A percentile compares a stretch with the other conserved stretches of the same genome.
These are phyloP conservation scores for Picea glauca DNA, from an alignment of 75 land plant species.

Conservation along the genomic window DNA sequence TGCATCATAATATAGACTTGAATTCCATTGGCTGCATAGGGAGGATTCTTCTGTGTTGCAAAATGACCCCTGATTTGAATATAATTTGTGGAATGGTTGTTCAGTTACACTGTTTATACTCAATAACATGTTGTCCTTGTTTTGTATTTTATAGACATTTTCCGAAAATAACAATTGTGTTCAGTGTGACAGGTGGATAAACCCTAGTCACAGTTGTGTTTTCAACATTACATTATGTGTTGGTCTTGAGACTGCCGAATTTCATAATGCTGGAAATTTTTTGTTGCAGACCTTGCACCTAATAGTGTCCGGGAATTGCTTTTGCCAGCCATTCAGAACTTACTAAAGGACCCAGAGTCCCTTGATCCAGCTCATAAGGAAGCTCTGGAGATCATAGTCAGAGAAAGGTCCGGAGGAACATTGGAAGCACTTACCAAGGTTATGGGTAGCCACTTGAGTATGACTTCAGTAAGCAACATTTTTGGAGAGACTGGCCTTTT, in stretches of 20 bases:
- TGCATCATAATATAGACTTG: no score
- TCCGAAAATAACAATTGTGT: not conserved
- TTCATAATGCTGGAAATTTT: not conserved
- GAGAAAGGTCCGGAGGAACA: conserved; percentile 81
- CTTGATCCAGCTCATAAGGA: conserved; percentile 97
- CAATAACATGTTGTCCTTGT: not conserved
- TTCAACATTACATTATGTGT: not conserved
- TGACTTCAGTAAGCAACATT: conserved; percentile 70
- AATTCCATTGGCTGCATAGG: no score
- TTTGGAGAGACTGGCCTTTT: conserved; percentile 77
- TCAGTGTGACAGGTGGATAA: not conserved
- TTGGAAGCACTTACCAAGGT: conserved; percentile 78
- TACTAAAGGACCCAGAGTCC: conserved; percentile 75
- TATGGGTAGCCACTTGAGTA: conserved; percentile 77
- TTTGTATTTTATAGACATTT: not conserved
- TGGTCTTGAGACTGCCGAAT: not conserved
- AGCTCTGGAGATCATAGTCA: conserved; percentile 85
- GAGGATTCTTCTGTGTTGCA: no score
- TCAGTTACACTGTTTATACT: not conserved
- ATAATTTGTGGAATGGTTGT: no score
- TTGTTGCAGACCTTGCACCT: conserved; percentile 67
- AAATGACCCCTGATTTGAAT: no score
- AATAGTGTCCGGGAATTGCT: conserved; percentile 70
- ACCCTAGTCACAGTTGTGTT: not conserved
- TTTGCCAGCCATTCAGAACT: conserved; percentile 83